Conservation (phyloP, 305 asterid species). For the Lippia alba region DNA sequence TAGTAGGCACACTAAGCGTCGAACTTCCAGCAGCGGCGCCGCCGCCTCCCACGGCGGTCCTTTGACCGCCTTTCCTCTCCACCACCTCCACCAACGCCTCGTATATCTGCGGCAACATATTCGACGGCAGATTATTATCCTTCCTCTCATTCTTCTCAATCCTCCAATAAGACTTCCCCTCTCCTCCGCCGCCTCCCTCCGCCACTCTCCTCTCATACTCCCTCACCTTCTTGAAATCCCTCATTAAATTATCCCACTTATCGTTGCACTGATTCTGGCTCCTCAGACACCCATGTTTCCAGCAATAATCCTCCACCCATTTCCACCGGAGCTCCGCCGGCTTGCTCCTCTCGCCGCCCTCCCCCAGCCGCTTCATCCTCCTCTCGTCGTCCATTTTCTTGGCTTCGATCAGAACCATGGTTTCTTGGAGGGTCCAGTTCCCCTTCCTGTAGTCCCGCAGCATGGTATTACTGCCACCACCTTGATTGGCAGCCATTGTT, state of each 20-base stretch:
- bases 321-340: slow-evolving; percentile 94
- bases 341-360: slow-evolving; percentile 53
- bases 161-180: slow-evolving; percentile 66
- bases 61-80: slow-evolving; percentile 48
- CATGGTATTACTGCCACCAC: slow-evolving; percentile 40
- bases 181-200: slow-evolving; percentile 26
- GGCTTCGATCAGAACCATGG: slow-evolving; percentile 82
- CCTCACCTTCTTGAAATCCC: slow-evolving; percentile 92
- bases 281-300: slow-evolving; percentile 75
- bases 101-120: slow-evolving; percentile 80
- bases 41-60: not conserved
- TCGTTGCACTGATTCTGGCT: slow-evolving; percentile 97
- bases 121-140: slow-evolving; percentile 71
- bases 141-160: slow-evolving; percentile 81
- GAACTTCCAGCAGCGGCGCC: slow-evolving; percentile 24
- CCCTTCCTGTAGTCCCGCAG: slow-evolving; percentile 87
- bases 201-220: slow-evolving; percentile 57
- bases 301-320: slow-evolving; percentile 95
- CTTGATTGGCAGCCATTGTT: slow-evolving; percentile 46
- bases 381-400: slow-evolving; percentile 87
- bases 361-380: slow-evolving; percentile 61
- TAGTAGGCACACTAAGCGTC: not conserved
- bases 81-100: slow-evolving; percentile 74
- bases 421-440: slow-evolving; percentile 88
- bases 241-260: slow-evolving; percentile 94